Conservation (phyloP, 2,329 filamentous ascomycete genomes). For the Colletotrichum paranaense region DNA sequence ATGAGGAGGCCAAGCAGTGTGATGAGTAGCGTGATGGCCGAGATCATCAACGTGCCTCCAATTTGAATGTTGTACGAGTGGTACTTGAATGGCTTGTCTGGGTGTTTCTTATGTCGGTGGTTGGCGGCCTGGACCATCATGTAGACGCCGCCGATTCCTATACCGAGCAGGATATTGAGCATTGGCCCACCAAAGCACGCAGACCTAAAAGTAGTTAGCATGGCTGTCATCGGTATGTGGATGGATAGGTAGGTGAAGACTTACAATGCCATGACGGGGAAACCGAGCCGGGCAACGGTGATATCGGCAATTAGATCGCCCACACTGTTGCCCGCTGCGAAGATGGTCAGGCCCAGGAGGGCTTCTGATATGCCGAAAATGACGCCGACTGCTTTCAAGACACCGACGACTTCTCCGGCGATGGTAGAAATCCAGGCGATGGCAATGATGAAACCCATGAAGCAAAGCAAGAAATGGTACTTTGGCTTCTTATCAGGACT, state of each 20-base stretch:
- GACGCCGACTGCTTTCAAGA: constrained; percentile 92
- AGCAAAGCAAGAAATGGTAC: constrained; percentile 84
- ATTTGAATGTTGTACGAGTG: constrained; percentile 86
- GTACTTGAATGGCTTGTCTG: constrained; percentile 72
- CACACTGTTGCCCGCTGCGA: constrained; percentile 94
- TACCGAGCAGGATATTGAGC: constrained; percentile 95
- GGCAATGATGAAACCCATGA: constrained; percentile 89
- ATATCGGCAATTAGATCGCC: constrained; percentile 95
- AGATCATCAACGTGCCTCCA: constrained; percentile 86
- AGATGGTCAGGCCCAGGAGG: constrained; percentile 92
- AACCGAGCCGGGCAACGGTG: constrained; percentile 91
- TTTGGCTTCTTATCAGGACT: constrained; percentile 73
- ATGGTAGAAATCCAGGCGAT: constrained; percentile 98
- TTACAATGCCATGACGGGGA: constrained; percentile 91
- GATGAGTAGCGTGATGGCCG: constrained; percentile 82
- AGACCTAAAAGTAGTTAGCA: constrained; percentile 60
- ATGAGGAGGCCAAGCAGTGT: constrained; percentile 84
- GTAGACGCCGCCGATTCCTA: constrained; percentile 90
- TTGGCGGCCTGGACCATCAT: constrained; percentile 82
- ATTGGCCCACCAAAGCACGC: constrained; percentile 99
- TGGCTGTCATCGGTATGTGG: background rate
- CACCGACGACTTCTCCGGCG: constrained; percentile 93
- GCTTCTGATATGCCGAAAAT: constrained; percentile 95
- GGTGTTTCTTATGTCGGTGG: constrained; percentile 74
- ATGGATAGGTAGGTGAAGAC: constrained; percentile 41